Conservation (phyloP, 768 basidiomycete genomes). For the Hygrophorus pudorinus region DNA sequence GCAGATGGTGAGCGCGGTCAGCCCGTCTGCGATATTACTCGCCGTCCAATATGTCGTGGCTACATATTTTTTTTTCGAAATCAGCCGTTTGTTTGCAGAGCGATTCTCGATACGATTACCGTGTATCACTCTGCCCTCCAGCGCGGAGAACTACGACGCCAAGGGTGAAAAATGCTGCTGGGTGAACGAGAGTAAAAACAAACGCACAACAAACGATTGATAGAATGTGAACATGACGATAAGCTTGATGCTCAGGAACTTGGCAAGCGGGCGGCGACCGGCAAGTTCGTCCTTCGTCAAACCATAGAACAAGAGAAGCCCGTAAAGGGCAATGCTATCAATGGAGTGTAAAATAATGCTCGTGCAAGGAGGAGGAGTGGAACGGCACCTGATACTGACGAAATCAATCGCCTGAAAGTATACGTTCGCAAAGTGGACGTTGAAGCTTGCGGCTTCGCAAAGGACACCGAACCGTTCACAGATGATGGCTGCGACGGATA, state of each 20-base stretch:
- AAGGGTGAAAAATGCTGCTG: neutral
- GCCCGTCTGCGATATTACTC: conserved; percentile 76
- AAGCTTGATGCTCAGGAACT: conserved; percentile 81
- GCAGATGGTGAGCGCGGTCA: conserved; percentile 73
- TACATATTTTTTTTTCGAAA: too few relatives aligned
- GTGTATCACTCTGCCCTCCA: conserved; percentile 64
- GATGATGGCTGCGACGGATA: conserved; percentile 72
- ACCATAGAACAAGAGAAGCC: conserved; percentile 74
- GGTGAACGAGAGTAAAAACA: neutral
- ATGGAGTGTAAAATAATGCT: too few relatives aligned
- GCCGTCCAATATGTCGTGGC: conserved; percentile 77
- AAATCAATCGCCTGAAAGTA: conserved; percentile 72
- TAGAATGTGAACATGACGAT: conserved; percentile 88
- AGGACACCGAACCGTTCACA: conserved; percentile 61
- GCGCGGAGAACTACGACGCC: conserved; percentile 48
- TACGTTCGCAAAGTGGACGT: conserved; percentile 49
- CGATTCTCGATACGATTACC: conserved; percentile 22
- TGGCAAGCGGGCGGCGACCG: conserved; percentile 68
- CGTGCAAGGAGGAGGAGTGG: too few relatives aligned
- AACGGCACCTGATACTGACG: conserved; percentile 73
- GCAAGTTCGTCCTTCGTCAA: conserved; percentile 72
- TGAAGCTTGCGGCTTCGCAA: conserved; percentile 55
- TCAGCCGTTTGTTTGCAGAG: too few relatives aligned
- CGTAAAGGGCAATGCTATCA: conserved; percentile 72
- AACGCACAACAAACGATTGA: conserved; percentile 62